A percentile compares a stretch with the other conserved stretches of the same genome.
phyloP scores from a whole-genome alignment of 805 yeast genomes.

The Sugiyamaella qingdaonensis region DNA sequence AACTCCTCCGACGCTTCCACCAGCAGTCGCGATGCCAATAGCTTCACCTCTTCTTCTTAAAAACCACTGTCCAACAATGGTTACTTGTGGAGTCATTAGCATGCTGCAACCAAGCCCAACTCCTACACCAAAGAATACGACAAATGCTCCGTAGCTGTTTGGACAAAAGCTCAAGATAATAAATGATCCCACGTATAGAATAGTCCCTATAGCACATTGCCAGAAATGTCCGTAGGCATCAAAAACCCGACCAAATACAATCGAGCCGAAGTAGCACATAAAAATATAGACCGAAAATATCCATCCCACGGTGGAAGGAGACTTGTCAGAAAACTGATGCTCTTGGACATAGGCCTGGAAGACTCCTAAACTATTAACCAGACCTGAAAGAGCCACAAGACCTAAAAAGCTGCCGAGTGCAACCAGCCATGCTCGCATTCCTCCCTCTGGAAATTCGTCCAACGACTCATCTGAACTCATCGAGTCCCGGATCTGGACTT shows the following conservation, averaged over 20 bases:
- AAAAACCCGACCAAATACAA: slow-evolving; percentile 48
- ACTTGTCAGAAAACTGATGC: slow-evolving; percentile 47
- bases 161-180: slow-evolving; percentile 55
- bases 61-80: slow-evolving; percentile 67
- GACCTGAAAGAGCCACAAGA: slow-evolving; percentile 50
- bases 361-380: slow-evolving; percentile 57
- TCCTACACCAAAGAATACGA: slow-evolving; percentile 53
- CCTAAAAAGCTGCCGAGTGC: slow-evolving; percentile 59
- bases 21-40: slow-evolving; percentile 46
- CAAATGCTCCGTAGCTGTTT: slow-evolving; percentile 51
- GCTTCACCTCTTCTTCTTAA: slow-evolving; percentile 54
- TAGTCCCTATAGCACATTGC: slow-evolving; percentile 19
- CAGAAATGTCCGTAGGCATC: slow-evolving; percentile 53
- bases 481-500: too few species aligned
- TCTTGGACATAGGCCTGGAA: slow-evolving; percentile 55
- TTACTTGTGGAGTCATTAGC: slow-evolving; percentile 56
- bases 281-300: slow-evolving; percentile 56
- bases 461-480: too few species aligned
- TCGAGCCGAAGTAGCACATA: slow-evolving; percentile 46
- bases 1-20: slow-evolving; percentile 57
- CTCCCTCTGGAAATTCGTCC: slow-evolving; percentile 50
- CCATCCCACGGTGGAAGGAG: slow-evolving; percentile 55
- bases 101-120: slow-evolving; percentile 59
- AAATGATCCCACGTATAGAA: slow-evolving; percentile 41
- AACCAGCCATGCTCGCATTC: slow-evolving; percentile 50